Conservation (phyloP, 2,329 filamentous ascomycete genomes). For the Cercospora sojina region DNA sequence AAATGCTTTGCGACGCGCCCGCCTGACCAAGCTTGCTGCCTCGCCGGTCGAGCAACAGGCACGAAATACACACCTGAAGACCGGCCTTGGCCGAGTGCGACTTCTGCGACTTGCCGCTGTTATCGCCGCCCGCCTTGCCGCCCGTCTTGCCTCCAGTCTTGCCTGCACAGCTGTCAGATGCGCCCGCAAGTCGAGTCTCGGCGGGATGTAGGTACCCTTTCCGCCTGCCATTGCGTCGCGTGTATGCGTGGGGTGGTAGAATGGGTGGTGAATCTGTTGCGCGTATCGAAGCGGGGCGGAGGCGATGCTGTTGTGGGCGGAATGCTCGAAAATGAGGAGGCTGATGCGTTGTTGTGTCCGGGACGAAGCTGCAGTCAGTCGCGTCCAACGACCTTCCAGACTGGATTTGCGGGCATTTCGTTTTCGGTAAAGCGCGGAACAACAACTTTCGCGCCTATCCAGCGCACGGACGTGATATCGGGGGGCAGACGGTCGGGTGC, state of each 20-base stretch:
- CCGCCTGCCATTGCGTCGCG: constrained; percentile 67
- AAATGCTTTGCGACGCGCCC: constrained; percentile 34
- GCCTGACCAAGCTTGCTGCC: constrained; percentile 19
- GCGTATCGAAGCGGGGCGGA: constrained; percentile 1
- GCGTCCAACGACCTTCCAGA: constrained; percentile 7
- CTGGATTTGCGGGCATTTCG: constrained; percentile 12
- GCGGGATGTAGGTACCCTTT: constrained; percentile 72
- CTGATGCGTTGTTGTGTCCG: constrained; percentile 14
- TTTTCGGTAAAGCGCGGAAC: constrained; percentile 11
- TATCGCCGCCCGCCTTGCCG: constrained; percentile 69
- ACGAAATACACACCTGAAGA: constrained; percentile 72
- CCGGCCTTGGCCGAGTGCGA: constrained; percentile 91
- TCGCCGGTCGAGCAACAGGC: constrained; percentile 1
- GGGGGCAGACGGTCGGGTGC: not conserved
- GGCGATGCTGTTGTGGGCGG: constrained; percentile 12
- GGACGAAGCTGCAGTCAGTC: constrained; percentile 5
- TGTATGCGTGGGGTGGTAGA: not conserved
- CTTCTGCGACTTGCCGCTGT: constrained; percentile 84
- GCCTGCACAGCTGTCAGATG: constrained; percentile 43
- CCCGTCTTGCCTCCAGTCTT: constrained; percentile 81
- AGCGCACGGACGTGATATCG: not conserved
- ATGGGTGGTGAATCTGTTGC: constrained; percentile 11
- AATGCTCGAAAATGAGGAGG: constrained; percentile 15
- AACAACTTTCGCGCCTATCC: constrained; percentile 6
- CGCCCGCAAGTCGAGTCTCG: constrained; percentile 19